Evolutionary conservation across 75 land plant genomes (phyloP).

Genomic region (Cupressus sempervirens): DNA sequence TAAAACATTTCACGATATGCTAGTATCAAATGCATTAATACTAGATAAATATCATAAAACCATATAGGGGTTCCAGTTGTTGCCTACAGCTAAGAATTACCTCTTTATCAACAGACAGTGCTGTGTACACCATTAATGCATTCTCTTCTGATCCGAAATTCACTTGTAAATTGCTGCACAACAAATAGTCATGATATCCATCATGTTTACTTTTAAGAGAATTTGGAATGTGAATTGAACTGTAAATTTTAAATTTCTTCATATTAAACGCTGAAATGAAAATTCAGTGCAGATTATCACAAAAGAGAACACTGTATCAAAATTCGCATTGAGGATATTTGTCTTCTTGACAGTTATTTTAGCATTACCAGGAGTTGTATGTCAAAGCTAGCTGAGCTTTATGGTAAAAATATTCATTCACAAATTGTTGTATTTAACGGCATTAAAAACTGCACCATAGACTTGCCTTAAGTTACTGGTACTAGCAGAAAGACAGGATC

Average conservation of each 20-base stretch:
- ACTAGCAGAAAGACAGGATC: neutral
- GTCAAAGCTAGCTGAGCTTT: neutral
- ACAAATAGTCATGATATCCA: neutral
- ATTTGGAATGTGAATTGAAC: neutral
- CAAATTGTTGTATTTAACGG: neutral
- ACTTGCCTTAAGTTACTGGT: neutral
- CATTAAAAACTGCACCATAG: neutral
- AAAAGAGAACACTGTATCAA: neutral
- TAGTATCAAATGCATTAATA: neutral
- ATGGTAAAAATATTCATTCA: neutral
- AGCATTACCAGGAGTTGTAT: neutral
- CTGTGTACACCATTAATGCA: conserved; percentile 50
- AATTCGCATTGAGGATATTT: neutral
- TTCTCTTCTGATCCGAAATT: conserved; percentile 59
- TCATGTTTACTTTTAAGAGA: neutral
- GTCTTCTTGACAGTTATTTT: neutral
- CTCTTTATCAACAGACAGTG: conserved; percentile 86
- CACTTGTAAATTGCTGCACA: conserved; percentile 63
- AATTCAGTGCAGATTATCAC: neutral
- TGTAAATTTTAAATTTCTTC: neutral
- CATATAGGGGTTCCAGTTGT: neutral
- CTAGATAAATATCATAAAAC: neutral
- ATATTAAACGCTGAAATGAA: neutral
- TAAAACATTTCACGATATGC: neutral
- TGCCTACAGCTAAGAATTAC: conserved; percentile 21